Percentiles rank a stretch among this genome's conserved stretches.
Conservation (phyloP, 495 filamentous ascomycete species). For the Filosporella fistucella region DNA sequence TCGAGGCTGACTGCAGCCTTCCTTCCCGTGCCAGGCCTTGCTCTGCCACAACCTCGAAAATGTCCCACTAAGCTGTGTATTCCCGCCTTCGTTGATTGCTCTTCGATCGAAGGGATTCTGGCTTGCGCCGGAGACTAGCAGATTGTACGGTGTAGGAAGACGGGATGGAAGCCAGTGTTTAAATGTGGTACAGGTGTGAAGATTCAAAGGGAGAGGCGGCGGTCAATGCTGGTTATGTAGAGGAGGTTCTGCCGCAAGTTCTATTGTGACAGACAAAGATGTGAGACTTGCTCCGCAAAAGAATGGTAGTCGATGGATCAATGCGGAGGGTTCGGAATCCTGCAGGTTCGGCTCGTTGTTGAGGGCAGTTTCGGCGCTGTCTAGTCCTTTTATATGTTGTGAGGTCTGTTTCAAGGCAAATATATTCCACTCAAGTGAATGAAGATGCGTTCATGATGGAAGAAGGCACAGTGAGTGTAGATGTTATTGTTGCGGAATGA, state of each 20-base stretch:
- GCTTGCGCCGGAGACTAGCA: slow-evolving; percentile 12
- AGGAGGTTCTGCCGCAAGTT: slow-evolving; percentile 16
- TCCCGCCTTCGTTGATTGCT: slow-evolving; percentile 1
- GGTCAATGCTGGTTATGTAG: slow-evolving; percentile 15
- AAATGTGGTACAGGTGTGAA: slow-evolving; percentile 9
- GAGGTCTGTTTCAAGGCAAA: neutral
- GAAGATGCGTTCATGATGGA: slow-evolving; percentile 10
- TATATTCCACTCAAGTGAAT: slow-evolving; percentile 14
- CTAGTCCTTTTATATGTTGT: slow-evolving; percentile 2
- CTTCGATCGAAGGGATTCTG: slow-evolving; percentile 14
- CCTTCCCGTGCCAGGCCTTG: slow-evolving; percentile 15
- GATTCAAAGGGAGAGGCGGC: slow-evolving; percentile 17
- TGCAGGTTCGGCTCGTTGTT: slow-evolving; percentile 22
- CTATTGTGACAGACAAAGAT: slow-evolving; percentile 23
- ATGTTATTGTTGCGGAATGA: too few relatives aligned
- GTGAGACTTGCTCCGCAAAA: slow-evolving; percentile 19
- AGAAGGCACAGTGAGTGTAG: slow-evolving; percentile 5
- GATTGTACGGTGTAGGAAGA: slow-evolving; percentile 7
- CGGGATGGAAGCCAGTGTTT: slow-evolving; percentile 1
- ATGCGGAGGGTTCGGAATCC: slow-evolving; percentile 26
- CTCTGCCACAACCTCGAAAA: slow-evolving; percentile 1
- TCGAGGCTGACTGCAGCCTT: slow-evolving; percentile 26
- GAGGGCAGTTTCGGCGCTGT: slow-evolving; percentile 15
- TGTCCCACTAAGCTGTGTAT: slow-evolving; percentile 3
- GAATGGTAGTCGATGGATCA: slow-evolving; percentile 19